phyloP scores from a whole-genome alignment of 192 early-diverging fungal species.

The Linnemannia exigua region DNA sequence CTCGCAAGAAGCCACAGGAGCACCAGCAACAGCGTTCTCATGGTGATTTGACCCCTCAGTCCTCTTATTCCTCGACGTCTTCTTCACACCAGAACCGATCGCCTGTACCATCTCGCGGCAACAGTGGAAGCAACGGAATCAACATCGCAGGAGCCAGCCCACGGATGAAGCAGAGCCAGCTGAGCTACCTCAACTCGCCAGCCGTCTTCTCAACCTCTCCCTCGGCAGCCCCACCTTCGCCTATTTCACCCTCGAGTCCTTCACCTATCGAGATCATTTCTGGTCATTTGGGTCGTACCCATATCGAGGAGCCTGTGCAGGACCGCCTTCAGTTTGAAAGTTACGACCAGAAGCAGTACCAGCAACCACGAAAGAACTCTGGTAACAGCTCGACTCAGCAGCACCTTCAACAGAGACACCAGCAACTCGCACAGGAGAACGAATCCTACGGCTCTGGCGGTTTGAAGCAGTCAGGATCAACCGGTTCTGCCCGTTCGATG shows the following conservation, averaged over 20 bases:
- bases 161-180: constrained; percentile 27
- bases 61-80: constrained; percentile 28
- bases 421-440: constrained; percentile 16
- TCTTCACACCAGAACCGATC: constrained; percentile 22
- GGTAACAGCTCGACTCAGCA: constrained; percentile 10
- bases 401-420: constrained; percentile 17
- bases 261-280: constrained; percentile 21
- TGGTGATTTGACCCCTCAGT: constrained; percentile 36
- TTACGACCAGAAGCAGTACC: constrained; percentile 39
- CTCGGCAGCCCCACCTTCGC: constrained; percentile 32
- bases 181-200: constrained; percentile 28
- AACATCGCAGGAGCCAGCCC: neutral
- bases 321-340: constrained; percentile 27
- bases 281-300: constrained; percentile 27
- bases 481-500: constrained; percentile 30
- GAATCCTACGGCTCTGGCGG: constrained; percentile 1
- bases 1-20: constrained; percentile 12
- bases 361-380: constrained; percentile 41
- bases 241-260: constrained; percentile 44
- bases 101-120: constrained; percentile 25
- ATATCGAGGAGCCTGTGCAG: constrained; percentile 32
- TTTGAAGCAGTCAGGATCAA: constrained; percentile 40
- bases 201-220: constrained; percentile 7
- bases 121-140: constrained; percentile 34
- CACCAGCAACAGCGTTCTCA: constrained; percentile 24